These are phyloP conservation scores for Aspergillus sclerotiicarbonarius DNA, from an alignment of 495 filamentous ascomycete genomes.

Conservation along the genomic window DNA sequence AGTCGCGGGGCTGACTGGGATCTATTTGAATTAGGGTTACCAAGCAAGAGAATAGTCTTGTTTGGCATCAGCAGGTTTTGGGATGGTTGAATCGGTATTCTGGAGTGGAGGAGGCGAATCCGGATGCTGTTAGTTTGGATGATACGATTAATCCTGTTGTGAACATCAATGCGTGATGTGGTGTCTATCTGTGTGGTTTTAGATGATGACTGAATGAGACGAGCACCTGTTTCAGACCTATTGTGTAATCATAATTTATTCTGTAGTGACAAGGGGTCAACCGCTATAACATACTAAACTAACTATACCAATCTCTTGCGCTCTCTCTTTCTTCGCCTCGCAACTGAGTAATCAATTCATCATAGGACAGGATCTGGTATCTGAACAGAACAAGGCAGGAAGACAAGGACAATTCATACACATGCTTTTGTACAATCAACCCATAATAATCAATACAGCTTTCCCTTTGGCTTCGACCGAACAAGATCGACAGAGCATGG, in stretches of 20 bases:
- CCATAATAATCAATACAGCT: slow-evolving; percentile 5
- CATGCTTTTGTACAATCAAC: slow-evolving; percentile 11
- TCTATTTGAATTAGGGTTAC: slow-evolving; percentile 28
- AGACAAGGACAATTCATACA: not conserved
- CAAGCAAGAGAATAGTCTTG: slow-evolving; percentile 42
- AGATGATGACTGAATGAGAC: no score
- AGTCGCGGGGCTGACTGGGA: not conserved
- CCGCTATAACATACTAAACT: not conserved
- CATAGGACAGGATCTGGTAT: not conserved
- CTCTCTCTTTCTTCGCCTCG: not conserved
- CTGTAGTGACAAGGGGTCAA: not conserved
- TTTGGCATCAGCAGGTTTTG: slow-evolving; percentile 49
- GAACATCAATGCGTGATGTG: slow-evolving; percentile 27
- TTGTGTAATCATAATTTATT: not conserved
- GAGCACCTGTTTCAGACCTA: not conserved
- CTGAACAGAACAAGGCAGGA: not conserved
- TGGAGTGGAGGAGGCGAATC: slow-evolving; percentile 26
- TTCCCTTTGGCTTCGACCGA: not conserved
- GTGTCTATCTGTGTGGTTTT: not conserved
- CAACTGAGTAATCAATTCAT: not conserved
- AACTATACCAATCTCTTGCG: not conserved
- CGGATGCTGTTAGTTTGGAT: slow-evolving; percentile 30
- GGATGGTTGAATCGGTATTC: slow-evolving; percentile 50
- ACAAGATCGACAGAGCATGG: not conserved
- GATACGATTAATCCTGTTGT: slow-evolving; percentile 36